Conservation (phyloP, 2,329 filamentous ascomycete genomes). For the Apiospora rasikravindrae region DNA sequence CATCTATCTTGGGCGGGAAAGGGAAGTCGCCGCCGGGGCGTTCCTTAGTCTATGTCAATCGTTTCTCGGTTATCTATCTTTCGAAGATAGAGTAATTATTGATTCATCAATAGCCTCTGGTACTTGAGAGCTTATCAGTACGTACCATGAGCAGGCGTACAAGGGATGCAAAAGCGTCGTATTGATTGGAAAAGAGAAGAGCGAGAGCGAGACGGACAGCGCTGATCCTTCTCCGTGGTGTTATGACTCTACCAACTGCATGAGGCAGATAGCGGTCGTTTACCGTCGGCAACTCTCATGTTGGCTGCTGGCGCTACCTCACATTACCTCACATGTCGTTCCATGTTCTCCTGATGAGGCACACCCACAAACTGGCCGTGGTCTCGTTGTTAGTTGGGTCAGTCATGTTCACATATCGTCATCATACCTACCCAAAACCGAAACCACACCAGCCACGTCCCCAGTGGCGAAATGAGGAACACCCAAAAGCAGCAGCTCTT, state of each 20-base stretch:
- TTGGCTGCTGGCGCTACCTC: background rate
- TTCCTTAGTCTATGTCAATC: slow-evolving; percentile 13
- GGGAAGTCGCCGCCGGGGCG: background rate
- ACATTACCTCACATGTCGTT: background rate
- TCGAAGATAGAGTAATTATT: background rate
- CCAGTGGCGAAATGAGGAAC: background rate
- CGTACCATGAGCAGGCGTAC: background rate
- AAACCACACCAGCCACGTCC: background rate
- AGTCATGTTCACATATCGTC: slow-evolving; percentile 4
- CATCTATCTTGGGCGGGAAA: background rate
- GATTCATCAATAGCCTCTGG: background rate
- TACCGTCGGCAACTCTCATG: background rate
- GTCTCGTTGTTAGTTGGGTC: background rate
- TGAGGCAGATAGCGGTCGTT: background rate
- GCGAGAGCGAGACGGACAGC: background rate
- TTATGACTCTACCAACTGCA: background rate
- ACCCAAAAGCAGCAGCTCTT: background rate
- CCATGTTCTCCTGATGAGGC: background rate
- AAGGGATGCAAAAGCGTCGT: background rate
- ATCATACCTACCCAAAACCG: background rate
- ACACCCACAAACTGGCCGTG: background rate
- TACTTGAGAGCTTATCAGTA: background rate
- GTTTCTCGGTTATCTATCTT: slow-evolving; percentile 5
- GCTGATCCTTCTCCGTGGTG: background rate
- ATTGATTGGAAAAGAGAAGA: background rate